Evolutionary conservation across 371 early-diverging fungal genomes (phyloP), one percentile per base, ranked within the genome.

Genomic region (Mucor racemosus): DNA sequence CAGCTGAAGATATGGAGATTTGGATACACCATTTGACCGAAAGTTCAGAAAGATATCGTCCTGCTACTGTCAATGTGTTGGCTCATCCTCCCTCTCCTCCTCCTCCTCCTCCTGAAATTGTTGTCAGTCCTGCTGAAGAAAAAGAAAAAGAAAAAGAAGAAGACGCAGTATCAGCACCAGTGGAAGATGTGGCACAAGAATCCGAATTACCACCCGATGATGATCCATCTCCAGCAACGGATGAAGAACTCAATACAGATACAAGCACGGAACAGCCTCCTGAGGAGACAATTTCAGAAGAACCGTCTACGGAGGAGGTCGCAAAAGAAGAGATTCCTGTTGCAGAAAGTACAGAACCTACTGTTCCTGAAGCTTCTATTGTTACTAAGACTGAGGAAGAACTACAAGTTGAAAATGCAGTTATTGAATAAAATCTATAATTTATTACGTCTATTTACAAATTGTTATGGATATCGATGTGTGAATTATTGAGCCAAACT

Each of bases 1-100:
- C 77, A 1, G 77, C 74, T 0, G 41, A 56, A 5, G 79, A 81
- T 53, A 75, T 81, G 77, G 79, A 81, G 36, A 57, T 44, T 1
- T 81, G 81, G 81, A 39, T 81, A 3, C 57, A 70, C 2, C 66
- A 74, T 60, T 58, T 78, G 14, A 76, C 73, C 1, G 48, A 66
- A 10, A 34, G 67, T 19, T 76, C 80, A 9, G 54, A 62, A 31
- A 36, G 62, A 46, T 53, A 53, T n/a, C 35, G 33, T 15, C 62
- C 62, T 3, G 13, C 62, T 39, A 31, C 19, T 3, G 53, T 62
- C 5, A 40, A 50, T 26, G 31, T 53, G 19, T 35, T 61, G 34
- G n/a, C 42, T 7, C 31, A 14, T 33, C 31, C 15, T 9, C 10
- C 40, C 2, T 7, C 26, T 7, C 10, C 40, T 13, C n/a, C 26